Evolutionary conservation across 495 filamentous ascomycete species (phyloP).

Genomic region (Friedmanniomyces simplex): DNA sequence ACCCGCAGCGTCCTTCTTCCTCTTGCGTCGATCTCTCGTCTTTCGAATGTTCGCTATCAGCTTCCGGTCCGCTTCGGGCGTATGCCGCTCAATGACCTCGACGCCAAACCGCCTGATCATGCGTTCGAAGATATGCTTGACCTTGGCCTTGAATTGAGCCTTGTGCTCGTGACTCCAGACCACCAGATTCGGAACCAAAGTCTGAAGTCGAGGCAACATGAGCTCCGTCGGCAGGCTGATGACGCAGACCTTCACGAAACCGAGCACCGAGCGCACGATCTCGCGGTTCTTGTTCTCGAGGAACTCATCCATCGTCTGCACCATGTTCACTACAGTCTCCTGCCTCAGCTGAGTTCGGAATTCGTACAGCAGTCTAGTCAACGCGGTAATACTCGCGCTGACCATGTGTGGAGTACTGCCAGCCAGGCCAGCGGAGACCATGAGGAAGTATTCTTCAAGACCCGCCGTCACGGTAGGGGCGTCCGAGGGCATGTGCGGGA

Average conservation of each 20-base stretch:
- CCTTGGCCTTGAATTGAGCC: constrained; percentile 86
- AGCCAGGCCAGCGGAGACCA: constrained; percentile 91
- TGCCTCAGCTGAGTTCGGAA: constrained; percentile 54
- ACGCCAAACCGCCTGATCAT: constrained; percentile 85
- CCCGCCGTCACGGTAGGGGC: constrained; percentile 64
- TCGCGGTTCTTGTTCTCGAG: constrained; percentile 81
- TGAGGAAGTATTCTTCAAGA: constrained; percentile 93
- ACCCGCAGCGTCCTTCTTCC: constrained; percentile 52
- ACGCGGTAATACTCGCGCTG: constrained; percentile 81
- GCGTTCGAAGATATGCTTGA: constrained; percentile 92
- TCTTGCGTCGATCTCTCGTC: constrained; percentile 76
- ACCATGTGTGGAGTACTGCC: constrained; percentile 91
- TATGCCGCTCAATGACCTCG: constrained; percentile 60
- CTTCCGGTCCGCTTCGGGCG: constrained; percentile 77
- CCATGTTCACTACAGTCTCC: constrained; percentile 58
- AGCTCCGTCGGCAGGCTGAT: constrained; percentile 69
- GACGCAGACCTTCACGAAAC: constrained; percentile 92
- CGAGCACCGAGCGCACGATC: constrained; percentile 83
- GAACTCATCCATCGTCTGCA: constrained; percentile 89
- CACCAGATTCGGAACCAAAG: constrained; percentile 79
- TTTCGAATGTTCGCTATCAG: constrained; percentile 89
- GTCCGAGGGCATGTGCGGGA: constrained; percentile 71
- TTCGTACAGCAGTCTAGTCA: constrained; percentile 83
- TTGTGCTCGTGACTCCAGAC: constrained; percentile 97
- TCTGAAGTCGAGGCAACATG: constrained; percentile 59